Evolutionary conservation across 306 rosid species (phyloP), one percentile per base, ranked within the genome.

Genomic region (Oemleria cerasiformis): DNA sequence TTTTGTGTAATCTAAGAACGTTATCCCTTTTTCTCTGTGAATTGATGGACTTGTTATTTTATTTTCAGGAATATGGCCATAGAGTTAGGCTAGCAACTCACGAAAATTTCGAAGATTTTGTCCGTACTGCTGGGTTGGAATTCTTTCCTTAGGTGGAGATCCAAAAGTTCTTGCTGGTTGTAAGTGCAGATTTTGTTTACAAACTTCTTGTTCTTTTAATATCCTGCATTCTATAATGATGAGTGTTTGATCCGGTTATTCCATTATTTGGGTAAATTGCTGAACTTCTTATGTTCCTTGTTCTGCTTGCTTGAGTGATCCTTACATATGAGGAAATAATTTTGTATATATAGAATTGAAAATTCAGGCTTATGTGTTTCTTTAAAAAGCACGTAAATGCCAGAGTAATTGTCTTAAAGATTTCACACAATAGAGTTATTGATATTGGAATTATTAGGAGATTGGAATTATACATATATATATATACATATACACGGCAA

Each of bases 141-240:
- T 89, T 91, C 87, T 94, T 50, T 84, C 92, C 97, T 66, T 94
- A 73, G 97, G 98, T 66, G 97, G 98, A 78, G 98, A 94, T 82
- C 96, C 98, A 60, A 91, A 91, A 89, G 86, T 94, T 86, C 98
- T 94, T 70, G 98, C 98, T 73, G 97, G 85, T 43, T 94, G 98
- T 94, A 84, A 91, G 98, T 84, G 73, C 76, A 76, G 68, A 45
- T 63, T 80, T 73, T 62, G 72, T 80, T 67, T 61, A 15, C 39
- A 16, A 66, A 43, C 55, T 57, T 6, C 57, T 61, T 77, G 19
- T 5, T 67, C 60, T 77, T 56, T 43, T 9, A 25, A 70, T 69
- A 41, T 57, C 73, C 43, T 40, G 49, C 53, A 39, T 80, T 57
- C 77, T 74, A 60, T 25, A 42, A 51, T 14, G 19, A 45, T 14